Base-by-base conservation (phyloP, 352 stramenopile genomes). In the Phytopythium kandeliae region DNA sequence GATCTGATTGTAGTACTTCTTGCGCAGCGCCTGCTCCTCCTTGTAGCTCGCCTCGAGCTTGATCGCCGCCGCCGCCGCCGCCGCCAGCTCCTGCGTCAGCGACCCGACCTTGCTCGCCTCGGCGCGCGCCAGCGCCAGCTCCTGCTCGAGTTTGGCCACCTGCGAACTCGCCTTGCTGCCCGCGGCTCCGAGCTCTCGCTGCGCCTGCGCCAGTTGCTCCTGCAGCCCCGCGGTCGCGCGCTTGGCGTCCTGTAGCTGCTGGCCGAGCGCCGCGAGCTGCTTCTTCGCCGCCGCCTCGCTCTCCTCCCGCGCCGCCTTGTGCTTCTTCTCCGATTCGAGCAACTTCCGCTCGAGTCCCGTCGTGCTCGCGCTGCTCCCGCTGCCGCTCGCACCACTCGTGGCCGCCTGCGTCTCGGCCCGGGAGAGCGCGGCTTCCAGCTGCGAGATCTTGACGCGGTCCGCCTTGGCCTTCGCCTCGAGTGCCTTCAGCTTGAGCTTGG, bases 1-100 rank as follows among this genome's bases (percentile, higher is more conserved):
- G 62, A 98, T 96, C 73, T 86, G 85, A 67, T 98, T 98, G 77
- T 95, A 97, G 61, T 97, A 97, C 57, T 97, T 97, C 71, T 97
- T 97, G 21, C 90, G 83, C 52, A 97, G 71, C 22, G 73, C 58
- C 57, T 96, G 83, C 56, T 97, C 88, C 51, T 96, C 85, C 21
- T 75, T 80, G 65, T 96, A 96, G 54, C 78, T 89, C 30, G 59
- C 63, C 42, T 92, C 81, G 21, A 94, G 69, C 24, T 78, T 84
- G 19, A 41, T 48, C 19, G 74, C 61, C 48, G 80, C 54, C 7
- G 54, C 22, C 40, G 69, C 68, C 5, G 63, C 57, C 21, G 51
- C 48, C 6, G 48, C 52, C 8, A 93, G 61, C 25, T 88, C 77
- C 10, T 59, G 59, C 2, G 57, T 55, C n/a, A 92, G 65, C n/a